These are phyloP conservation scores for Dionaea muscipula DNA, from an alignment of 179 eudicot genomes.

Conservation along the genomic window DNA sequence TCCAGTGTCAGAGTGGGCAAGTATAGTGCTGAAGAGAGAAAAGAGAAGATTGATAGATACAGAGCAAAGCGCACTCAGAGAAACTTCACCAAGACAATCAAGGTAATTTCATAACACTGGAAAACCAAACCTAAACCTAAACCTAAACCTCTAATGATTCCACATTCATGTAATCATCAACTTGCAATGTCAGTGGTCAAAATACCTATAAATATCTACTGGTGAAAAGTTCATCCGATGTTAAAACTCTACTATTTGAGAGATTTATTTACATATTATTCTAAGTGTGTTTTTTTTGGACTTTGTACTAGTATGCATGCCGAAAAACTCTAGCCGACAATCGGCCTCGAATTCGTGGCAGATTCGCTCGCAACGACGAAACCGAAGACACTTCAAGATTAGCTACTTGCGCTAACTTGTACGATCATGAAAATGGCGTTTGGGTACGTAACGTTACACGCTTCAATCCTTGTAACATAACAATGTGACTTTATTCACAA, in stretches of 20 bases:
- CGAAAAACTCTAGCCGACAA: slow-evolving; percentile 92
- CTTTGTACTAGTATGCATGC: slow-evolving; percentile 57
- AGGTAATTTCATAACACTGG: slow-evolving; percentile 27
- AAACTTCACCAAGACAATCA: slow-evolving; percentile 84
- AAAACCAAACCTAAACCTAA: too few species aligned
- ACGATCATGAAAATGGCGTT: slow-evolving; percentile 56
- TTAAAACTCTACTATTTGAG: too few species aligned
- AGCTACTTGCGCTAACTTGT: slow-evolving; percentile 31
- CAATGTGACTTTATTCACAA: neutral
- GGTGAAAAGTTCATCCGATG: too few species aligned
- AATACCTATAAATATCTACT: too few species aligned
- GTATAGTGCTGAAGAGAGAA: slow-evolving; percentile 75
- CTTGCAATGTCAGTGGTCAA: too few species aligned
- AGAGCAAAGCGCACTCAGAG: slow-evolving; percentile 74
- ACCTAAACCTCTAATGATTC: too few species aligned
- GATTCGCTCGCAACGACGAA: slow-evolving; percentile 91
- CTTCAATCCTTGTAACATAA: neutral
- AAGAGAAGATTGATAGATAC: slow-evolving; percentile 74
- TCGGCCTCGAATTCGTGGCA: slow-evolving; percentile 85
- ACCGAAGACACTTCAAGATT: slow-evolving; percentile 48
- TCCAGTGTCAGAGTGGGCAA: slow-evolving; percentile 56
- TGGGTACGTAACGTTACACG: slow-evolving; percentile 41
- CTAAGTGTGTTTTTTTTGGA: neutral
- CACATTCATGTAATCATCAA: too few species aligned
- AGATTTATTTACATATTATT: too few species aligned